These are phyloP conservation scores for Phylloboletellus chloephorus DNA, from an alignment of 1,284 basidiomycete genomes.

Conservation along the genomic window DNA sequence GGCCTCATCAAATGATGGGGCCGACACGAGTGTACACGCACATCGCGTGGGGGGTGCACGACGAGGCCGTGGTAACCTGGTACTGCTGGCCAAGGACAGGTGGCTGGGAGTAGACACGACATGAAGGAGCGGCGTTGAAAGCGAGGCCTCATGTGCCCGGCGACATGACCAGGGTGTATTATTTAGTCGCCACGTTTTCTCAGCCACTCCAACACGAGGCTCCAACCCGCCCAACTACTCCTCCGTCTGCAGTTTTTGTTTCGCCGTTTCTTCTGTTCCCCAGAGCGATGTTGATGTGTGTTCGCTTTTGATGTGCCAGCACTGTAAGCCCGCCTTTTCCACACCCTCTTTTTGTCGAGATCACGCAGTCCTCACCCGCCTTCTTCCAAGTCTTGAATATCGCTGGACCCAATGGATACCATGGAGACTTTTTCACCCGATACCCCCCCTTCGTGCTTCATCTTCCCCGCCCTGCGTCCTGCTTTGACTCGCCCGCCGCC, in stretches of 20 bases:
- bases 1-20: constrained; percentile 24
- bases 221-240: constrained; percentile 12
- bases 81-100: too few species aligned
- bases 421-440: constrained; percentile 29
- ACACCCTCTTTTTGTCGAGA: not conserved
- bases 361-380: too few species aligned
- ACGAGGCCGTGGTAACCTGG: too few species aligned
- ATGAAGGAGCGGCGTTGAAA: too few species aligned
- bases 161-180: too few species aligned
- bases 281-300: constrained; percentile 25
- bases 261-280: constrained; percentile 12
- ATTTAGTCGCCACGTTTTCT: constrained; percentile 37
- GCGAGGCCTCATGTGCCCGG: too few species aligned
- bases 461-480: constrained; percentile 10
- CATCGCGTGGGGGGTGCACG: too few species aligned
- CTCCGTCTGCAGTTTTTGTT: constrained; percentile 9
- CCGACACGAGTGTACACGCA: constrained; percentile 78
- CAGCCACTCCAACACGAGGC: constrained; percentile 34
- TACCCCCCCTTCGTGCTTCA: constrained; percentile 23
- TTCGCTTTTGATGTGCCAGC: constrained; percentile 23
- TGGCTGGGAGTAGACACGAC: too few species aligned
- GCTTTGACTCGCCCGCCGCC: constrained; percentile 14
- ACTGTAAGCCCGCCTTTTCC: constrained; percentile 13
- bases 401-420: constrained; percentile 29
- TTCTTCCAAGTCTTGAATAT: constrained; percentile 32